Evolutionary conservation across 1,139 yeast genomes (phyloP), one percentile per base, ranked within the genome.

Genomic region (Yamadazyma pseudoaaseri): DNA sequence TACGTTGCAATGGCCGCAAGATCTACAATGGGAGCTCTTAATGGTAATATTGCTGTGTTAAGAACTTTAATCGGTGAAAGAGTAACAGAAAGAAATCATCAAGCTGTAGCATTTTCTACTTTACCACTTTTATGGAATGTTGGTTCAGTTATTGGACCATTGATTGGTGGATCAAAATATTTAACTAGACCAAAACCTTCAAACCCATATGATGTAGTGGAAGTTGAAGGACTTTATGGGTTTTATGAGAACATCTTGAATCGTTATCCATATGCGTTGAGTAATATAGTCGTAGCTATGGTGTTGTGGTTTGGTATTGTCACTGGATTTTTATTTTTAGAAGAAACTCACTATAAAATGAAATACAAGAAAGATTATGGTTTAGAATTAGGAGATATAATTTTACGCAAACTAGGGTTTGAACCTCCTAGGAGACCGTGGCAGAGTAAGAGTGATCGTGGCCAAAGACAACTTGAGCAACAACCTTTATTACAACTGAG

Each of bases 11-110:
- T 79, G 29, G 43, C 58, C 2, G 75, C 85, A 1, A 60, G 84
- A 45, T 54, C 70, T 15, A 45, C 73, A 20, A 70, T 75, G 54
- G 86, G 86, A 0, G 60, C 75, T 11, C 58, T 78, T 22, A 79
- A 79, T 49, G 85, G 85, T 4, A 79, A 78, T 45, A 73, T 77
- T 7, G 78, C 82, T 0, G 82, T 79, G 3, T 54, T 79, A 31
- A 60, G 86, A 46, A 80, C 86, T 0, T 56, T 70, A 31, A 63
- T 80, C 30, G 86, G 84, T 1, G 86, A 79, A 50, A 59, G 76
- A 14, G 81, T 80, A 6, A 63, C 57, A 1, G 75, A 77, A 38
- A 65, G 76, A 37, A 60, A 63, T 30, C 83, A 79, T 47, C 84
- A 79, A 49, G 79, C 82, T 2, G 43, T 78, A 11, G 84, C 83